These are phyloP conservation scores for slime mould (Dictyostelium discoideum) DNA, from an alignment of 78 protist species.

Conservation along the genomic window dicty_2.7 NC_007088.5:8272001-8272500, in stretches of 20 bases:
- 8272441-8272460: neutral
- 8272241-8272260: neutral
- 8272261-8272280: neutral
- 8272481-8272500: too few species aligned
- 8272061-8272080: too few species aligned
- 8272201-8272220: conserved; percentile 12
- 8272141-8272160: neutral
- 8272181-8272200: neutral
- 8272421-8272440: neutral
- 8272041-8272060: too few species aligned
- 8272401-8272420: neutral
- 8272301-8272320: neutral
- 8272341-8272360: neutral
- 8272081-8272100: neutral
- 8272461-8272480: too few species aligned
- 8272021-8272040: too few species aligned
- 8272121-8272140: neutral
- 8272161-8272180: conserved; percentile 22
- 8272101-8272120: conserved; percentile 22
- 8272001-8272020: too few species aligned
- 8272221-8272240: neutral
- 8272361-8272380: neutral
- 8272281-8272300: neutral
- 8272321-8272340: neutral
- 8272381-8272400: neutral